These are phyloP conservation scores for Pluteus cervinus DNA, from an alignment of 768 basidiomycete genomes.

Conservation along the genomic window DNA sequence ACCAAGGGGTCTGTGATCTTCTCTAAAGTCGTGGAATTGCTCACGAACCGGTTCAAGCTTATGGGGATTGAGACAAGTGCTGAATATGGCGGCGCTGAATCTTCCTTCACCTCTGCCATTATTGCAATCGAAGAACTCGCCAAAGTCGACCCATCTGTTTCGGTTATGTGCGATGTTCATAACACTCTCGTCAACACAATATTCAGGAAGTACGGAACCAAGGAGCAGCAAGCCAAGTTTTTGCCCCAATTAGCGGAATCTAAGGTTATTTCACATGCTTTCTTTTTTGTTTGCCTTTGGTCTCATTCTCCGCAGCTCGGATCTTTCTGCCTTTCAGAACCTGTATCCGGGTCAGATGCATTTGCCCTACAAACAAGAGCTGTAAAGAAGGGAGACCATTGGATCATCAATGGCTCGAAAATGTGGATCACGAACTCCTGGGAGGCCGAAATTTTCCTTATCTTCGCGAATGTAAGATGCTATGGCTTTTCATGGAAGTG, in stretches of 20 bases:
- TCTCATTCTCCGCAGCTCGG: slow-evolving; percentile 56
- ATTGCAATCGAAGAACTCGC: slow-evolving; percentile 97
- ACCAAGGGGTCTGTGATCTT: slow-evolving; percentile 73
- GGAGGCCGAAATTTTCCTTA: slow-evolving; percentile 87
- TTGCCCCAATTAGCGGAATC: slow-evolving; percentile 75
- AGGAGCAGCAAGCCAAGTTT: slow-evolving; percentile 85
- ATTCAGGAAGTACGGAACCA: slow-evolving; percentile 76
- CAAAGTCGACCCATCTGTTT: slow-evolving; percentile 92
- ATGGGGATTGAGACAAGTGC: slow-evolving; percentile 95
- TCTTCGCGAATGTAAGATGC: slow-evolving; percentile 82
- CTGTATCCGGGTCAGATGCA: slow-evolving; percentile 92
- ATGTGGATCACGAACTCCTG: slow-evolving; percentile 99
- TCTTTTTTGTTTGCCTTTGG: background rate
- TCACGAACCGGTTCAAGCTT: slow-evolving; percentile 41
- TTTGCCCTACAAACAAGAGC: slow-evolving; percentile 95
- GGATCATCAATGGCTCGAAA: slow-evolving; percentile 93
- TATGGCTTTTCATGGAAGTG: background rate
- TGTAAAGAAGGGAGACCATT: slow-evolving; percentile 78
- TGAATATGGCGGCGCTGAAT: slow-evolving; percentile 82
- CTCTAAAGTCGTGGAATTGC: slow-evolving; percentile 2
- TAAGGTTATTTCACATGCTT: slow-evolving; percentile 44
- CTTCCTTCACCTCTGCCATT: slow-evolving; percentile 91
- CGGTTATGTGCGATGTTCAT: slow-evolving; percentile 96
- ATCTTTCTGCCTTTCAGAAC: slow-evolving; percentile 92
- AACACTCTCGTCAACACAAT: slow-evolving; percentile 98